These are phyloP conservation scores for Monosporascus sp. DNA, from an alignment of 2,329 filamentous ascomycete genomes.

Conservation along the genomic window DNA sequence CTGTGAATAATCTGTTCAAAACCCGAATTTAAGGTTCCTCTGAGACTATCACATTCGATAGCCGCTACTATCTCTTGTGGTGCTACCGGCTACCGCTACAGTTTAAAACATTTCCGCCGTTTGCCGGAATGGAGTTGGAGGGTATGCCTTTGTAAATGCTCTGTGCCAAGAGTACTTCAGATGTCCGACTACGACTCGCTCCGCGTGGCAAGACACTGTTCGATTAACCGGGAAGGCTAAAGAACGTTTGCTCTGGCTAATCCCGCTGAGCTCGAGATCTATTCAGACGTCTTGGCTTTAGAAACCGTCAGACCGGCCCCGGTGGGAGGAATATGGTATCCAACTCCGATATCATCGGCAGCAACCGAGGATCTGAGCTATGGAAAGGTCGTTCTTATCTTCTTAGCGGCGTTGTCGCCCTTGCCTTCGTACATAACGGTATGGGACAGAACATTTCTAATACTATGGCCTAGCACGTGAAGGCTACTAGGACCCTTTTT, in stretches of 20 bases:
- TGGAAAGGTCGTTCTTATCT: slow-evolving; percentile 15
- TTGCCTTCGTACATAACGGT: slow-evolving; percentile 8
- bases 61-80: too few relatives aligned
- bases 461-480: slow-evolving; percentile 4
- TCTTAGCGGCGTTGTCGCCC: slow-evolving; percentile 16
- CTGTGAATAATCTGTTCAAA: too few relatives aligned
- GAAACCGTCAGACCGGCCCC: slow-evolving; percentile 4
- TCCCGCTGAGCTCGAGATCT: not conserved
- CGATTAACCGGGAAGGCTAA: not conserved
- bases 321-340: slow-evolving; percentile 14
- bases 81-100: too few relatives aligned
- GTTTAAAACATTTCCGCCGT: too few relatives aligned
- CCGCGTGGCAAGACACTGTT: too few relatives aligned
- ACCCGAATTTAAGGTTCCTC: too few relatives aligned
- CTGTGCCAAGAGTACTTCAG: too few relatives aligned
- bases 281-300: not conserved
- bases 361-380: not conserved
- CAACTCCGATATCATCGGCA: not conserved
- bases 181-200: too few relatives aligned
- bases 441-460: slow-evolving; percentile 3
- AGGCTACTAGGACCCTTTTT: slow-evolving; percentile 7
- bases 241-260: slow-evolving; percentile 3
- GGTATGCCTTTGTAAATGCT: too few relatives aligned
- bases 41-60: too few relatives aligned
- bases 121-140: too few relatives aligned